Evolutionary conservation across 371 early-diverging fungal species (phyloP).

Genomic region (Haplosporangium sp.): DNA sequence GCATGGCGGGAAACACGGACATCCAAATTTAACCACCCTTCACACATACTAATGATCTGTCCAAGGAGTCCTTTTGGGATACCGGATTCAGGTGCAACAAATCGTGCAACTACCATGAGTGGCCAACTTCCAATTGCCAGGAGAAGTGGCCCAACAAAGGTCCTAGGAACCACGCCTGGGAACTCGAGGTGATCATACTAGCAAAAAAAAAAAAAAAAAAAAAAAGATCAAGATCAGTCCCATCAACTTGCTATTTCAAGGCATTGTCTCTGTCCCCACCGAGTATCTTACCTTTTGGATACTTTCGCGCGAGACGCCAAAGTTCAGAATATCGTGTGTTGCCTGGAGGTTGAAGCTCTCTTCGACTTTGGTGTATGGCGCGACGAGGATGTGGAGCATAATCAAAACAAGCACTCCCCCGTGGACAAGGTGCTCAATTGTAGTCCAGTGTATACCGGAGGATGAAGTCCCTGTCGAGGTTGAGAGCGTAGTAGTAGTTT

Average conservation of each 20-base stretch:
- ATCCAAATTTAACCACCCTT: slow-evolving; percentile 2
- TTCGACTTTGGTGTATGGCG: slow-evolving; percentile 95
- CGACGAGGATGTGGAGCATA: slow-evolving; percentile 56
- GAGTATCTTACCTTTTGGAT: slow-evolving; percentile 45
- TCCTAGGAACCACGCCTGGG: slow-evolving; percentile 95
- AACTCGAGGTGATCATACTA: slow-evolving; percentile 86
- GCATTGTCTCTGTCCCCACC: no score
- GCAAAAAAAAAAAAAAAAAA: slow-evolving; percentile 2
- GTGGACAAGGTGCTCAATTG: slow-evolving; percentile 7
- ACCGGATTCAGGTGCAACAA: slow-evolving; percentile 19
- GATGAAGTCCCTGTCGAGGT: neutral
- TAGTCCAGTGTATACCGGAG: slow-evolving; percentile 6
- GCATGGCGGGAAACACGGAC: neutral
- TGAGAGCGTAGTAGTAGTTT: neutral
- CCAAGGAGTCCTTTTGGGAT: slow-evolving; percentile 44
- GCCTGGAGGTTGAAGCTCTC: slow-evolving; percentile 97
- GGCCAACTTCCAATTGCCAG: slow-evolving; percentile 59
- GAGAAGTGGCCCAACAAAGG: slow-evolving; percentile 84
- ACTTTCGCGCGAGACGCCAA: slow-evolving; percentile 44
- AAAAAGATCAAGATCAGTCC: slow-evolving; percentile 2
- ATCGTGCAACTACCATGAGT: slow-evolving; percentile 28
- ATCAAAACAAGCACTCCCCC: slow-evolving; percentile 54
- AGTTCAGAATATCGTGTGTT: slow-evolving; percentile 84
- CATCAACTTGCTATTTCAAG: neutral
- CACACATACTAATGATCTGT: slow-evolving; percentile 37